phyloP scores from a whole-genome alignment of 169 alveolate species.

The Blepharisma undulans region DNA sequence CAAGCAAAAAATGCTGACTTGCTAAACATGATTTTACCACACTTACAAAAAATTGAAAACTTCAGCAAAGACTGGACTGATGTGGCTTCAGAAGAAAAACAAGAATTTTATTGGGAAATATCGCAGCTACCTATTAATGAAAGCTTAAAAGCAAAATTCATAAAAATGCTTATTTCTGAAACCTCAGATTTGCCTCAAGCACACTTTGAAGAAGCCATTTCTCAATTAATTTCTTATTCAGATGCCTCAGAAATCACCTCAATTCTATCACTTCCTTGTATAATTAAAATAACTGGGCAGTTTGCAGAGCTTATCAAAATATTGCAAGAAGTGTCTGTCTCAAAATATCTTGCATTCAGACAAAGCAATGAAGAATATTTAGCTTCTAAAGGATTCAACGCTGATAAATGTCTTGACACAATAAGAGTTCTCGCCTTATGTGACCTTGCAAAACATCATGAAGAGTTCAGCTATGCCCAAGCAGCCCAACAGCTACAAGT shows the following conservation, averaged over 20 bases:
- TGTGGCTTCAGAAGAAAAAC: background rate
- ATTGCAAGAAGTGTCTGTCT: background rate
- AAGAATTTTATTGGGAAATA: background rate
- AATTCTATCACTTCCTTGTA: background rate
- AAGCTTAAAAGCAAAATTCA: background rate
- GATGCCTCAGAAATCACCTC: background rate
- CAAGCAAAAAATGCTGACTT: background rate
- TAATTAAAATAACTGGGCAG: background rate
- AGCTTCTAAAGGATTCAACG: constrained; percentile 36
- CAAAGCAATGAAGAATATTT: background rate
- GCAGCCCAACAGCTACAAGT: constrained; percentile 37
- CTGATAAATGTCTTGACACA: constrained; percentile 44
- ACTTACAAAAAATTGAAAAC: background rate
- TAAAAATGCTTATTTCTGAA: background rate
- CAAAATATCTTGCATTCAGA: background rate
- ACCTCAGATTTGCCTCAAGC: background rate
- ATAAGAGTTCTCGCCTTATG: constrained; percentile 55
- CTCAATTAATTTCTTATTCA: background rate
- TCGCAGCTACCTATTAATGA: background rate
- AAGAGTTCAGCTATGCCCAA: constrained; percentile 21
- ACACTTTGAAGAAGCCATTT: background rate
- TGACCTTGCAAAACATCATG: constrained; percentile 34
- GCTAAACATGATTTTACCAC: background rate
- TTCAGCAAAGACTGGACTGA: background rate
- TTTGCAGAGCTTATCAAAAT: background rate